Evolutionary conservation across 2,329 filamentous ascomycete species (phyloP), one percentile per base, ranked within the genome.

Genomic region (Aspergillus fischeri): DNA sequence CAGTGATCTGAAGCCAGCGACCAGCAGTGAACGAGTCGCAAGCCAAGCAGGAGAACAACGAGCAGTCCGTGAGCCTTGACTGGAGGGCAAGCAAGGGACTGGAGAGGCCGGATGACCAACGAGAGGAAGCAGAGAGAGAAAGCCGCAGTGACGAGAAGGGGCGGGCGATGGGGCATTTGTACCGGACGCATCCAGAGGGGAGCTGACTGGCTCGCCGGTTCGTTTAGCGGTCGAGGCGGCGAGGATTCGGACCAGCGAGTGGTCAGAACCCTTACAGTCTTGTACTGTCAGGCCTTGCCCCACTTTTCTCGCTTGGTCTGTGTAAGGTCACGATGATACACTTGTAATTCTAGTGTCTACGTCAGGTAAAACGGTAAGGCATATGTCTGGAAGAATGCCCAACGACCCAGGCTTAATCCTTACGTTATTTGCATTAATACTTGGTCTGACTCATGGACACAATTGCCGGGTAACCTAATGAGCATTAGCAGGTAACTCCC

Each of bases 131-230:
- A 73, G 69, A 73, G 64, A 69, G 64, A 69, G 63, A 65, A 72
- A 70, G 66, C 61, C 65, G 64, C 65, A 66, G 65, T 63, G 66
- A 67, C 51, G 64, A 69, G 61, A 66, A 68, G 68, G 67, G 63
- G 70, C 69, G 70, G 64, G 65, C 61, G 70, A 74, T 74, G 72
- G 72, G 69, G 71, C 71, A 73, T 74, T 75, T 74, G 71, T 75
- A 74, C 67, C 65, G 65, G 61, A 63, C 63, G 58, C 60, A 52
- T 53, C 54, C 42, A 50, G 55, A 58, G 59, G 57, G 56, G 56
- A 63, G 61, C 62, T 64, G 63, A 68, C 62, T 71, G 69, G 64
- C 60, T 60, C 62, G 62, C 53, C 55, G 42, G 52, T 55, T 60
- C 52, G 60, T 57, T 55, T 63, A 59, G 57, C 56, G 54, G 57